Evolutionary conservation across 306 rosid genomes (phyloP), one percentile per base, ranked within the genome.

Genomic region (Fragaria iinumae): DNA sequence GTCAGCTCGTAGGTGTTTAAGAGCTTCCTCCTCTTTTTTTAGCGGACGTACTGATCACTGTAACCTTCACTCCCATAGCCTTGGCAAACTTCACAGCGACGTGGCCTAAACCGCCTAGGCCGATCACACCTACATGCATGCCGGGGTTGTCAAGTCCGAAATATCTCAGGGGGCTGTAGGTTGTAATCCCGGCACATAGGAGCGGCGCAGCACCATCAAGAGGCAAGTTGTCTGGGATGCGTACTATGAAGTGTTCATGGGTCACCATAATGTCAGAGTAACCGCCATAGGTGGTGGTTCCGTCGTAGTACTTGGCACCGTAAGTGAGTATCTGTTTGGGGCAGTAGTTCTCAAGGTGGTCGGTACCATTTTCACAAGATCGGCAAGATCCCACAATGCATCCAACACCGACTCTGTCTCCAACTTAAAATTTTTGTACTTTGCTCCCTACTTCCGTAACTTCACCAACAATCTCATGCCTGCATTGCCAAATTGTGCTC

Each of bases 391-490:
- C 49, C 16, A 59, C 81, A 1, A 69, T 4, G 63, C 76, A 69
- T 7, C 81, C 76, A 10, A 69, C 76, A 13, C 71, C 76, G 2
- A 55, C 64, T 20, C 29, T 77, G 76, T 69, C 81, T 45, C 81
- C 81, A 29, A 69, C 69, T 47, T 29, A 59, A 27, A 44, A 45
- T 17, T 47, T 69, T 27, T 29, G 13, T 17, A 77, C 76, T 3
- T 34, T 59, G 41, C 76, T 56, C 11, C 81, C 81, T 44, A 69
- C 76, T 12, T 77, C 44, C 16, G 52, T 77, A 20, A 77, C 69
- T 47, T 12, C 39, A 14, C 81, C 81, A 17, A 59, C 48, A 44
- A 77, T 70, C 70, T 77, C 81, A 45, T 77, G 81, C 49, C 71
- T 70, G 23, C 21, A 57, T 52, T 32, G 8, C 10, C 63, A 0